phyloP scores from a whole-genome alignment of 805 yeast species.

The Barnettozyma siamensis region DNA sequence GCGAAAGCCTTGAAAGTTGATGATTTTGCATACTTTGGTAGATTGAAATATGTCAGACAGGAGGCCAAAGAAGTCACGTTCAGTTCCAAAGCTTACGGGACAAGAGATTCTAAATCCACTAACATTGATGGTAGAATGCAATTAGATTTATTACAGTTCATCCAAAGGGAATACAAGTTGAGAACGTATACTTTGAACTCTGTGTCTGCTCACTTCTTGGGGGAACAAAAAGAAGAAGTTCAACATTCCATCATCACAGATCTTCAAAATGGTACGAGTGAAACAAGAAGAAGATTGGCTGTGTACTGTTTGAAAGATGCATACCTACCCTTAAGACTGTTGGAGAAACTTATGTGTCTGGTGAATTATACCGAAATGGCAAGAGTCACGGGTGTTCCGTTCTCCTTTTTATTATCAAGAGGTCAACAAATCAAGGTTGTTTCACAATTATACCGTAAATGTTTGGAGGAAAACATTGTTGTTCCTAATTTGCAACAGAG shows the following conservation, averaged over 20 bases:
- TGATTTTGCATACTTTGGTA: conserved; percentile 81
- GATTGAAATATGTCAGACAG: conserved; percentile 62
- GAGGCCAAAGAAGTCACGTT: conserved; percentile 77
- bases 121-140: conserved; percentile 97
- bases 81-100: conserved; percentile 94
- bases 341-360: conserved; percentile 92
- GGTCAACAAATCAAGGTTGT: conserved; percentile 98
- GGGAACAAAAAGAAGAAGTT: conserved; percentile 97
- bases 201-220: conserved; percentile 88
- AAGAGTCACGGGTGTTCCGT: conserved; percentile 98
- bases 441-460: conserved; percentile 91
- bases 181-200: conserved; percentile 93
- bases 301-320: conserved; percentile 98
- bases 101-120: conserved; percentile 84
- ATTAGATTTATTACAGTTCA: conserved; percentile 83
- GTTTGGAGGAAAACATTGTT: conserved; percentile 77
- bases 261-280: conserved; percentile 85
- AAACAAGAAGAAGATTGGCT: conserved; percentile 90
- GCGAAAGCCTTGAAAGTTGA: conserved; percentile 64
- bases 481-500: conserved; percentile 81
- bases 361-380: conserved; percentile 99
- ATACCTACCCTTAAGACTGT: conserved; percentile 76
- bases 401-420: conserved; percentile 77
- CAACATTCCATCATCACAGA: conserved; percentile 96
- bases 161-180: conserved; percentile 90